Evolutionary conservation across 2,329 filamentous ascomycete genomes (phyloP).

Genomic region (Acrocalymma vagum): DNA sequence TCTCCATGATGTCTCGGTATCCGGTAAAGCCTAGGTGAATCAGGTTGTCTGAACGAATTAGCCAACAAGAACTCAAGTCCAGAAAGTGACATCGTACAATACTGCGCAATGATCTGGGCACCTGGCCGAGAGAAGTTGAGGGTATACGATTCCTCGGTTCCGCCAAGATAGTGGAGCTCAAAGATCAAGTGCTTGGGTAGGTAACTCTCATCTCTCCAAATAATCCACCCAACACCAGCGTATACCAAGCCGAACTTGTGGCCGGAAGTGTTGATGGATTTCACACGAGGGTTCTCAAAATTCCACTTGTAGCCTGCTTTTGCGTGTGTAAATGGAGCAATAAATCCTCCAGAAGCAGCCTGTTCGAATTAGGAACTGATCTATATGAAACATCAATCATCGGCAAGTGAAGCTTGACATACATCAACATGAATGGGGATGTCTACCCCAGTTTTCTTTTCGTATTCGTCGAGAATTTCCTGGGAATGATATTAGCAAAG

Average conservation of each 20-base stretch:
- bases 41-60: slow-evolving; percentile 61
- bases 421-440: slow-evolving; percentile 73
- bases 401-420: slow-evolving; percentile 1
- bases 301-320: slow-evolving; percentile 68
- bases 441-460: slow-evolving; percentile 68
- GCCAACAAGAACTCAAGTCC: background rate
- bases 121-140: slow-evolving; percentile 78
- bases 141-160: slow-evolving; percentile 75
- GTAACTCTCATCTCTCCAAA: slow-evolving; percentile 65
- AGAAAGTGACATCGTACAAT: slow-evolving; percentile 60
- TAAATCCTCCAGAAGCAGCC: slow-evolving; percentile 68
- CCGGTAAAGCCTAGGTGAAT: slow-evolving; percentile 74
- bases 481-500: too few species aligned
- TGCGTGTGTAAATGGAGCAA: slow-evolving; percentile 68
- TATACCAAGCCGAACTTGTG: slow-evolving; percentile 72
- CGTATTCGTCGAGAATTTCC: slow-evolving; percentile 70
- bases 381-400: background rate
- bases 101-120: slow-evolving; percentile 74
- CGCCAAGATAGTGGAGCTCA: slow-evolving; percentile 75
- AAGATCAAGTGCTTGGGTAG: slow-evolving; percentile 75
- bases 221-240: slow-evolving; percentile 71
- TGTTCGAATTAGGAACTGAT: slow-evolving; percentile 2
- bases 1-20: slow-evolving; percentile 70
- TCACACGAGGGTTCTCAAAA: slow-evolving; percentile 68
- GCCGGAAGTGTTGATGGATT: slow-evolving; percentile 72